Evolutionary conservation across 2,329 filamentous ascomycete genomes (phyloP).

Genomic region (Magnaporthales sp.): DNA sequence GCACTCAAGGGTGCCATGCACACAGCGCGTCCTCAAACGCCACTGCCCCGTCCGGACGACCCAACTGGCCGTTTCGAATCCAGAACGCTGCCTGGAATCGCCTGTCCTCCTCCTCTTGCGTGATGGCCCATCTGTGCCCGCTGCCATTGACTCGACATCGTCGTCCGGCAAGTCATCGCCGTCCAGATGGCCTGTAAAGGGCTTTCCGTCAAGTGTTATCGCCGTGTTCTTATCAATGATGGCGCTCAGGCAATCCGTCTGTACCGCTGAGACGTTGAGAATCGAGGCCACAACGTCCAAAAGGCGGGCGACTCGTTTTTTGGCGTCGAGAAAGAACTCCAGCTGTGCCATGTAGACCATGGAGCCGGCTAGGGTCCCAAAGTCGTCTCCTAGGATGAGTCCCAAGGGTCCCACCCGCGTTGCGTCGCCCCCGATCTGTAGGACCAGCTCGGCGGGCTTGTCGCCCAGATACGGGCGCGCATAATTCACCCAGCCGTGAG

Average conservation of each 20-base stretch:
- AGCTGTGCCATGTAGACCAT: slow-evolving; percentile 38
- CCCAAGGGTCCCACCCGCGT: slow-evolving; percentile 44
- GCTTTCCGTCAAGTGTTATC: slow-evolving; percentile 49
- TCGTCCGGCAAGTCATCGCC: slow-evolving; percentile 13
- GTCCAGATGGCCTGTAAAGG: slow-evolving; percentile 24
- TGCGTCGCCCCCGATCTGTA: slow-evolving; percentile 67
- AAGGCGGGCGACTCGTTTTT: slow-evolving; percentile 61
- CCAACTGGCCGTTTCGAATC: slow-evolving; percentile 40
- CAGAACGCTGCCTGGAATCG: slow-evolving; percentile 6
- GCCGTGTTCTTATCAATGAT: slow-evolving; percentile 50
- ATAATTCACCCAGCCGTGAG: slow-evolving; percentile 58
- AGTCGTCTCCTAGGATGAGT: slow-evolving; percentile 12
- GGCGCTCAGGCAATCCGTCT: not conserved
- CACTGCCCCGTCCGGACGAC: slow-evolving; percentile 62
- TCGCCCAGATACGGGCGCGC: slow-evolving; percentile 81
- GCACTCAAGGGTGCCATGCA: slow-evolving; percentile 55
- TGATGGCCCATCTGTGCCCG: slow-evolving; percentile 18
- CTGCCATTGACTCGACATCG: slow-evolving; percentile 15
- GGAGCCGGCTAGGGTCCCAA: slow-evolving; percentile 15
- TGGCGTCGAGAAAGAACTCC: slow-evolving; percentile 65
- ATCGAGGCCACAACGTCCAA: slow-evolving; percentile 78
- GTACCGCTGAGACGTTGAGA: slow-evolving; percentile 58
- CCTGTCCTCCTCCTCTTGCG: slow-evolving; percentile 37
- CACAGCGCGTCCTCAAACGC: slow-evolving; percentile 46
- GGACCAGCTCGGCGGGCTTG: slow-evolving; percentile 60